A percentile compares a stretch with the other conserved stretches of the same genome.
These are phyloP conservation scores for Venturia nashicola DNA, from an alignment of 2,329 filamentous ascomycete genomes.

Conservation along the genomic window DNA sequence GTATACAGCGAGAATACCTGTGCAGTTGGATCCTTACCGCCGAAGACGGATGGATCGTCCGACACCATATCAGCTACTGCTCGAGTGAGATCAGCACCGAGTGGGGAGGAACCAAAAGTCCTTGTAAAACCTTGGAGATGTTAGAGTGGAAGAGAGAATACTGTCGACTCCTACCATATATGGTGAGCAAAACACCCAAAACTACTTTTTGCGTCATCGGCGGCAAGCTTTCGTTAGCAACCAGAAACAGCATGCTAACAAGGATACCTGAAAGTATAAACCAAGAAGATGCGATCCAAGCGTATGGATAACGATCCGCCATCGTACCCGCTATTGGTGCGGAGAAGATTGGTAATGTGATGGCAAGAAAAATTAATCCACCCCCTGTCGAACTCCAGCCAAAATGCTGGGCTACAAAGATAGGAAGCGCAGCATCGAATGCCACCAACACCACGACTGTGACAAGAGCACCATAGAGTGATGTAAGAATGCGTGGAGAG, in stretches of 20 bases:
- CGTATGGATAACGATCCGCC: too few relatives aligned
- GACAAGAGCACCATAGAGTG: too few relatives aligned
- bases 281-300: not conserved
- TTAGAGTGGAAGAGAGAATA: not conserved
- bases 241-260: not conserved
- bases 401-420: too few relatives aligned
- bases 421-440: too few relatives aligned
- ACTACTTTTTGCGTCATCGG: not conserved
- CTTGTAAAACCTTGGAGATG: not conserved
- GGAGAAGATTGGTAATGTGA: too few relatives aligned
- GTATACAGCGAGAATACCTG: too few relatives aligned
- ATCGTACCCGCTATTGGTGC: too few relatives aligned
- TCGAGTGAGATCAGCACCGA: not conserved
- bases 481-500: too few relatives aligned
- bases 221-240: not conserved
- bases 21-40: not conserved
- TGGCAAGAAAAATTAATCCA: too few relatives aligned
- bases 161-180: not conserved
- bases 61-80: not conserved
- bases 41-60: not conserved
- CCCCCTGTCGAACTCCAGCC: too few relatives aligned
- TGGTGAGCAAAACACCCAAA: not conserved
- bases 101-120: not conserved
- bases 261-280: not conserved
- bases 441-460: too few relatives aligned